Conservation (phyloP, 331 rosid species). For the Acacia concinna region DNA sequence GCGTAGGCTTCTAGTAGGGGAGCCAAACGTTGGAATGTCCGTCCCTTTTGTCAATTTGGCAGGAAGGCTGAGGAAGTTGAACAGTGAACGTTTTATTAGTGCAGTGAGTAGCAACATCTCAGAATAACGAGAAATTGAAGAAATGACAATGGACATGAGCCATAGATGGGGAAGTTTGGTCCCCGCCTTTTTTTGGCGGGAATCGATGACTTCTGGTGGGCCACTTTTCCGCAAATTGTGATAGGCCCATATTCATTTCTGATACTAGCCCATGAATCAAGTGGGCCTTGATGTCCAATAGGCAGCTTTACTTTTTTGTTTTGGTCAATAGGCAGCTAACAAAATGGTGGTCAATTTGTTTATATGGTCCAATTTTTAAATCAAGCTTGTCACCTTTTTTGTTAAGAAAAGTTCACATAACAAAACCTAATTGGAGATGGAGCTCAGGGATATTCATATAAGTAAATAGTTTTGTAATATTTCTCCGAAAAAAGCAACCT, state of each 20-base stretch:
- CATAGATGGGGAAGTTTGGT: background rate
- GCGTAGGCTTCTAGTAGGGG: conserved; percentile 38
- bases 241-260: background rate
- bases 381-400: too few relatives aligned
- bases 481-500: too few relatives aligned
- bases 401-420: too few relatives aligned
- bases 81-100: conserved; percentile 14
- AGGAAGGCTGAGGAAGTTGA: conserved; percentile 59
- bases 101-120: background rate
- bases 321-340: too few relatives aligned
- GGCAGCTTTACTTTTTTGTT: background rate
- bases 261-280: background rate
- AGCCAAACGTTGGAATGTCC: conserved; percentile 62
- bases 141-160: background rate
- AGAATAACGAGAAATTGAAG: background rate
- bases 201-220: background rate
- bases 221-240: background rate
- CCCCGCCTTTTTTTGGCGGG: background rate
- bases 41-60: conserved; percentile 47
- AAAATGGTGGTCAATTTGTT: too few relatives aligned
- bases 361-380: too few relatives aligned
- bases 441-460: too few relatives aligned
- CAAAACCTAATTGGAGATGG: too few relatives aligned
- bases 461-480: too few relatives aligned
- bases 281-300: background rate